Evolutionary conservation across 192 early-diverging fungal genomes (phyloP), one percentile per base, ranked within the genome.

Genomic region (Jimgerdemannia lactiflua): DNA sequence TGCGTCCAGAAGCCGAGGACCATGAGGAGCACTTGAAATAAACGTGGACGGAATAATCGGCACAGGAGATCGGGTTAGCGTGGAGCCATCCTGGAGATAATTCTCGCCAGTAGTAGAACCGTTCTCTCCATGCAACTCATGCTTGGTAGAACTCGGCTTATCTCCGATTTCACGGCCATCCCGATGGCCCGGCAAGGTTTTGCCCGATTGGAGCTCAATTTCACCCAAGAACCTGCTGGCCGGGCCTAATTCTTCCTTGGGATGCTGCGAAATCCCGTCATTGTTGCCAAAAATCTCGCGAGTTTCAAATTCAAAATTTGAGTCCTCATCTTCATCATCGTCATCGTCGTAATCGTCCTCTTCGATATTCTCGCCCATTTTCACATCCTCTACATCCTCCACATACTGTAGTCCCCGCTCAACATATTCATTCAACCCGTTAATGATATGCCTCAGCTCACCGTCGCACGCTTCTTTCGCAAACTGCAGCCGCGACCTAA

Each of bases 341-440:
- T 83, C 71, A 71, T 77, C 71, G 41, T 71, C 73, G 20, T 44
- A 75, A 39, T 75, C 83, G 14, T 74, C 73, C 20, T 70, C 64
- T 42, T 79, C 71, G 3, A 42, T 59, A 4, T 75, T 67, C 1
- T 74, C 79, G 4, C 77, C 68, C 29, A 77, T 76, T 3, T 71
- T 20, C 4, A 76, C 73, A 70, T 82, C 74, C 65, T 82, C 74
- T 9, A 70, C 75, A 18, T 83, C 80, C 63, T 85, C 83, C 6
- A 83, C 86, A 59, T 89, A 84, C 39, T 82, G 80, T 10, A 85
- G 78, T 10, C 85, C 82, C 39, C 79, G 82, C 70, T 95, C 92
- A 8, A 94, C 93, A 64, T 86, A 88, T 59, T 89, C 87, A 71
- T 89, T 87, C 3, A 94, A 80, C 64, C 90, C 92, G 54, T 87